phyloP scores from a whole-genome alignment of 2,329 filamentous ascomycete species.

The Alternaria viburni region DNA sequence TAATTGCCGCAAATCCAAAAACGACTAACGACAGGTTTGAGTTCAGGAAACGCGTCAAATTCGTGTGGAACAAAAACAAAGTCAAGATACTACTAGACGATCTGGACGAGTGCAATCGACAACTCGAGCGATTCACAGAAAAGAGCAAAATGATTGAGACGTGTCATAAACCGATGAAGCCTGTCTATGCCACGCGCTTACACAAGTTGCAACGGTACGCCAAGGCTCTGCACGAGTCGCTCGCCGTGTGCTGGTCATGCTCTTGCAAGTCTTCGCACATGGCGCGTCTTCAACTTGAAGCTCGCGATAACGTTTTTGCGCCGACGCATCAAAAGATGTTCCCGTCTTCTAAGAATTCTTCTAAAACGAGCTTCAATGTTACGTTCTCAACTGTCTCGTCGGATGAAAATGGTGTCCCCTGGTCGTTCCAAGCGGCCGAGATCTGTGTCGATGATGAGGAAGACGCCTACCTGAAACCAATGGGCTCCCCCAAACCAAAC shows the following conservation, averaged over 20 bases:
- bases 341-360: too few species aligned
- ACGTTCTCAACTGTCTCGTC: slow-evolving; percentile 35
- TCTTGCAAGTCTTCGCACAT: slow-evolving; percentile 41
- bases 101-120: slow-evolving; percentile 48
- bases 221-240: slow-evolving; percentile 37
- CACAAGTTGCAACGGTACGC: slow-evolving; percentile 46
- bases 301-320: slow-evolving; percentile 34
- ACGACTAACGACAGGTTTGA: too few species aligned
- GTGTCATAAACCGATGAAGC: slow-evolving; percentile 41
- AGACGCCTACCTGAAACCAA: slow-evolving; percentile 18
- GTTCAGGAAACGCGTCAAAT: slow-evolving; percentile 43
- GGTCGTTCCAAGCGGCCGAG: slow-evolving; percentile 44
- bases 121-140: slow-evolving; percentile 48
- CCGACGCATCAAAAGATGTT: slow-evolving; percentile 21
- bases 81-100: slow-evolving; percentile 46
- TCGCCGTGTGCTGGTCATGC: slow-evolving; percentile 43
- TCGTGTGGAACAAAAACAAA: slow-evolving; percentile 47
- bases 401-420: slow-evolving; percentile 19
- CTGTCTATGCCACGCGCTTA: slow-evolving; percentile 42
- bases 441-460: slow-evolving; percentile 42
- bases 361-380: slow-evolving; percentile 42
- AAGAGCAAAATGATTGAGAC: slow-evolving; percentile 48
- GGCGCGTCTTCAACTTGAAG: slow-evolving; percentile 44
- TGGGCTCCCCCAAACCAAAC: slow-evolving; percentile 25
- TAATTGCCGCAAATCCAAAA: too few species aligned